These are phyloP conservation scores for Camelina laxa DNA, from an alignment of 345 rosid genomes.

Conservation along the genomic window DNA sequence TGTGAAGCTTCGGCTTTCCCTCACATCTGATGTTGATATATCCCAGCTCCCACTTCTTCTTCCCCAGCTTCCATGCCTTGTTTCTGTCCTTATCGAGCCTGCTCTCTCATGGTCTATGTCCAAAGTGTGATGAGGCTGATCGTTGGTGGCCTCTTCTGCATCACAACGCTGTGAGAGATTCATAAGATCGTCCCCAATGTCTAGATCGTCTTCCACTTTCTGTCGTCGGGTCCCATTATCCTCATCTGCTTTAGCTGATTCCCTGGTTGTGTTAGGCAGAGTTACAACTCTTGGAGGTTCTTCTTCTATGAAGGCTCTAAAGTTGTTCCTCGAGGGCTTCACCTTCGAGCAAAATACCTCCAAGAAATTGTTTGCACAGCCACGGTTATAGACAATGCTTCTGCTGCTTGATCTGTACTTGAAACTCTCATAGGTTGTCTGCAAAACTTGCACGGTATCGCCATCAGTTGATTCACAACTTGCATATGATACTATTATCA, in stretches of 20 bases:
- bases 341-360: constrained; percentile 85
- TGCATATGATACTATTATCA: constrained; percentile 13
- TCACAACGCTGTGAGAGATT: constrained; percentile 89
- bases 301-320: constrained; percentile 71
- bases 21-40: constrained; percentile 68
- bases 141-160: constrained; percentile 60
- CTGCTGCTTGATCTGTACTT: constrained; percentile 85
- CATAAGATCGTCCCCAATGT: constrained; percentile 85
- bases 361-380: constrained; percentile 69
- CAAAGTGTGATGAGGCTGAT: constrained; percentile 52
- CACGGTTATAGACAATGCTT: constrained; percentile 63
- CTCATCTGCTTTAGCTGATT: constrained; percentile 61
- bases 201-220: constrained; percentile 93
- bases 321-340: constrained; percentile 82
- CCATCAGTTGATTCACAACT: neutral
- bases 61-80: constrained; percentile 67
- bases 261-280: constrained; percentile 51
- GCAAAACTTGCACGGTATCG: constrained; percentile 33
- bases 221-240: constrained; percentile 59
- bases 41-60: constrained; percentile 77
- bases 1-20: constrained; percentile 58
- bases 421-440: constrained; percentile 98
- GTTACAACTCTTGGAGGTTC: constrained; percentile 59
- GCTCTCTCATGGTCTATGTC: constrained; percentile 72
- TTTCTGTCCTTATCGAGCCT: constrained; percentile 64